Base-by-base conservation (phyloP, 345 rosid species). In the Arabidopsis suecica region DNA sequence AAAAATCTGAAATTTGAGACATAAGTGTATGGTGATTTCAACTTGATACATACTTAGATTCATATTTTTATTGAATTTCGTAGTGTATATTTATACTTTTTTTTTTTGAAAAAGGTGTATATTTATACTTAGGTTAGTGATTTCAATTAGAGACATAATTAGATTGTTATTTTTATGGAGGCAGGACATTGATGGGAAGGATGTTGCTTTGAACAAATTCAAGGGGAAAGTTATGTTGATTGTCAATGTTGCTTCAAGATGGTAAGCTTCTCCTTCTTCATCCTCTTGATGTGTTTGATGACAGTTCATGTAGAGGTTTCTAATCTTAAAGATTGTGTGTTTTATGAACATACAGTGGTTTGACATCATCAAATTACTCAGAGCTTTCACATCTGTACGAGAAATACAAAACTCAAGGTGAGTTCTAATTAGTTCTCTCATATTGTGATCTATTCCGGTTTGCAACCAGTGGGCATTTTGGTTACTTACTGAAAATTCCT, bases 181-280 rank as follows among this genome's bases (percentile, higher is more conserved):
- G 73, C 83, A 95, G 99, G 99, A 95, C 81, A 88, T 92, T 63
- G 94, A 86, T 78, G 91, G 87, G 57, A 89, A 87, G 20, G 91
- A 95, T 78, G 93, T 89, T 65, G 61, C 96, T 75, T 86, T 92
- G 74, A 82, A 82, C 80, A 85, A 82, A 34, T 95, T 88, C 60
- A 95, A 92, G 84, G 97, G 97, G 56, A 92, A 90, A 77, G 89
- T 73, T 79, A 85, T 95, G 60, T 80, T 95, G 86, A 88, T 95
- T 13, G 97, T 92, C 48, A 95, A 95, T 69, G 99, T 95, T 36
- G 99, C 99, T 83, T 95, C 99, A 5, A 89, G 79, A 85, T 95
- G 99, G 97, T 90, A 84, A 37, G 63, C 42, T 42, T 20, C 32
- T 60, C 56, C 49, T 55, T 55, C 9, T 61, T 57, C 7, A 36